Evolutionary conservation across 2,329 filamentous ascomycete genomes (phyloP).

Genomic region (Apiospora aurea): DNA sequence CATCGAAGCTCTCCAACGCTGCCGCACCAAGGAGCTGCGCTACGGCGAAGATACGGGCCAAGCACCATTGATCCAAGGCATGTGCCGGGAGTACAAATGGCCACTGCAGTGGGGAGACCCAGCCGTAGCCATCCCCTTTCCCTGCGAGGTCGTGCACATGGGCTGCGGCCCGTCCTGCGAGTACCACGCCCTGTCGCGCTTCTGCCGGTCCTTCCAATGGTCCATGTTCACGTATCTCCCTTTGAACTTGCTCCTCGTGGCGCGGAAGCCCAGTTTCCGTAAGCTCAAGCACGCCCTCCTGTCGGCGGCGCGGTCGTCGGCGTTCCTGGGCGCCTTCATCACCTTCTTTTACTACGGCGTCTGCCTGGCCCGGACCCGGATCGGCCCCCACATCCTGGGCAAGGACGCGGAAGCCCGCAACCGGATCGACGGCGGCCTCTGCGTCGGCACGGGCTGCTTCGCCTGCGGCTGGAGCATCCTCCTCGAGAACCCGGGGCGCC

Average conservation of each 20-base stretch:
- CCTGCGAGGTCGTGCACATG: conserved; percentile 87
- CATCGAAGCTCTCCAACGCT: conserved; percentile 75
- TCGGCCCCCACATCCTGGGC: conserved; percentile 75
- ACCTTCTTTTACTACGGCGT: conserved; percentile 85
- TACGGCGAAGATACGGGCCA: conserved; percentile 80
- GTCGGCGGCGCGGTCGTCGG: conserved; percentile 73
- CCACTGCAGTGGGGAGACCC: conserved; percentile 79
- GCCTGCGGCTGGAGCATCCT: conserved; percentile 85
- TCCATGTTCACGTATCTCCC: conserved; percentile 80
- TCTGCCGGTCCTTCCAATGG: conserved; percentile 74
- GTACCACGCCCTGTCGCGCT: conserved; percentile 72
- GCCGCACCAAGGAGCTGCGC: conserved; percentile 65
- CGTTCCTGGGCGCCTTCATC: conserved; percentile 81
- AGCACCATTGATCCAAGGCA: conserved; percentile 69
- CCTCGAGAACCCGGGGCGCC: conserved; percentile 68
- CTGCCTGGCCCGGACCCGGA: conserved; percentile 75
- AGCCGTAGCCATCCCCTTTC: conserved; percentile 71
- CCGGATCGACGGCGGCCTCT: conserved; percentile 67
- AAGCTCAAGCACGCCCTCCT: conserved; percentile 56
- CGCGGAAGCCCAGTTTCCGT: conserved; percentile 55
- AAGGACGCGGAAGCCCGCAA: conserved; percentile 55
- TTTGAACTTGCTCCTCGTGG: conserved; percentile 71
- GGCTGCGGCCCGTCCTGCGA: conserved; percentile 77
- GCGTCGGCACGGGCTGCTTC: conserved; percentile 74
- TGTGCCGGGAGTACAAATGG: conserved; percentile 75